These are phyloP conservation scores for Leccinum pallidistipes DNA, from an alignment of 1,284 basidiomycete species.

Conservation along the genomic window DNA sequence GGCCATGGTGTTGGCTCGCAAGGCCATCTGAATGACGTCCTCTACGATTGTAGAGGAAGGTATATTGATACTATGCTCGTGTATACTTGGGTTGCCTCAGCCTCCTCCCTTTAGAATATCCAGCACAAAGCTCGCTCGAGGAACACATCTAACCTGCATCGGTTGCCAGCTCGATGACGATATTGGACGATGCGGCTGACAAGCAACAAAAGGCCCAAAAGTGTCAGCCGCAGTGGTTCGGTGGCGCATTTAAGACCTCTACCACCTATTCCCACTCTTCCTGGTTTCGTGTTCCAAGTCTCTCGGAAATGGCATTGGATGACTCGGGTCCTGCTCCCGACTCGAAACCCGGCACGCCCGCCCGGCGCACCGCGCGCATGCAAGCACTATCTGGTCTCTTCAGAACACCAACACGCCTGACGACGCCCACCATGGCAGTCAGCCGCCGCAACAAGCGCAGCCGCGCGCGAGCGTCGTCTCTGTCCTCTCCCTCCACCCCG, in stretches of 20 bases:
- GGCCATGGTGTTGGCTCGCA: constrained; percentile 58
- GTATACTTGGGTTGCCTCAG: not conserved
- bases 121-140: not conserved
- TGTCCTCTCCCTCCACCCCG: constrained; percentile 6
- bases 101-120: not conserved
- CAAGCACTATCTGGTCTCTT: constrained; percentile 22
- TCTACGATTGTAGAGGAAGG: not conserved
- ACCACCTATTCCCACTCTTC: not conserved
- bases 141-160: not conserved
- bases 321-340: constrained; percentile 1
- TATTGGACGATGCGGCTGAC: constrained; percentile 9
- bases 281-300: not conserved
- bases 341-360: constrained; percentile 13
- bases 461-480: constrained; percentile 10
- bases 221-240: constrained; percentile 15
- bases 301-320: constrained; percentile 16
- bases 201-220: too few relatives aligned
- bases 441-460: constrained; percentile 23
- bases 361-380: constrained; percentile 16
- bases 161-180: not conserved
- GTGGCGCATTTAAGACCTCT: constrained; percentile 1
- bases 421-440: constrained; percentile 18
- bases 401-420: constrained; percentile 25
- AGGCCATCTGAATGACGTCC: constrained; percentile 7
- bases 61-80: not conserved